phyloP scores from a whole-genome alignment of 2,329 filamentous ascomycete species.

The Beauveria bassiana region DNA sequence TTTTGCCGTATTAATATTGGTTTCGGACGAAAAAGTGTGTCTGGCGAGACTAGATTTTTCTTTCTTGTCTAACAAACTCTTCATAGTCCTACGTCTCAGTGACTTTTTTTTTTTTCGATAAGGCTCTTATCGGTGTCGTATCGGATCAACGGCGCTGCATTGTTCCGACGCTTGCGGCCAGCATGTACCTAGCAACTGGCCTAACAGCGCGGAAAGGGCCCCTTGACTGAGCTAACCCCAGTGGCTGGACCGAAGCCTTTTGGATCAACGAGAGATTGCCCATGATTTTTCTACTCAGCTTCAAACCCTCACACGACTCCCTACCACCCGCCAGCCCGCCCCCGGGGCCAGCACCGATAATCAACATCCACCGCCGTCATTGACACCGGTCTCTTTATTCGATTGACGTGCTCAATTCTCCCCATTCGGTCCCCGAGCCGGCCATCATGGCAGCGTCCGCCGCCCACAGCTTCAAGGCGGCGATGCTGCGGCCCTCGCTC shows the following conservation, averaged over 20 bases:
- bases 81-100: neutral
- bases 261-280: neutral
- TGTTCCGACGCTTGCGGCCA: slow-evolving; percentile 1
- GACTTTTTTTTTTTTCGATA: slow-evolving; percentile 12
- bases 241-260: neutral
- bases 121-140: neutral
- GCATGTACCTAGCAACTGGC: neutral
- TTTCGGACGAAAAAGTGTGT: neutral
- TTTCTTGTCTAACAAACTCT: neutral
- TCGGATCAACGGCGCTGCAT: slow-evolving; percentile 6
- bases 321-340: neutral
- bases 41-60: neutral
- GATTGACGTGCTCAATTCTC: neutral
- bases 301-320: slow-evolving; percentile 2
- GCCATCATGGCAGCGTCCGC: slow-evolving; percentile 25
- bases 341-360: neutral
- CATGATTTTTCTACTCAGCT: slow-evolving; percentile 2
- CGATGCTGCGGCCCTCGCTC: slow-evolving; percentile 27
- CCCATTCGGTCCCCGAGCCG: neutral
- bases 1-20: neutral
- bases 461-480: slow-evolving; percentile 34
- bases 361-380: neutral
- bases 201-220: neutral
- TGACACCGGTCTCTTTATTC: neutral
- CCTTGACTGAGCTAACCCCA: neutral